Percentiles rank a stretch among this genome's conserved stretches.
Conservation (phyloP, 257 asterid species). For the Craterostigma plantagineum region DNA sequence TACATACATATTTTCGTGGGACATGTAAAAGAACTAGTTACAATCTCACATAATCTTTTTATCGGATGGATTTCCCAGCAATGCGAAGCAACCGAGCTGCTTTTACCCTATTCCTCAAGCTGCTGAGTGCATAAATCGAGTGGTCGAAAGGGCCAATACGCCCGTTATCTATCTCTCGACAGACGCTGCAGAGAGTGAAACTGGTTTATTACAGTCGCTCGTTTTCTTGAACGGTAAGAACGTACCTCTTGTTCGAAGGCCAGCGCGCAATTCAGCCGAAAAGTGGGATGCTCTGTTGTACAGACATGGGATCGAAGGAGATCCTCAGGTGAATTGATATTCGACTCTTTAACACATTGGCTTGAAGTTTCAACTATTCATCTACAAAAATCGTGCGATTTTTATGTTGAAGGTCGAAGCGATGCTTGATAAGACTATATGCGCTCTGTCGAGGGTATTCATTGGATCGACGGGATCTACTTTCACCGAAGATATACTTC, state of each 20-base stretch:
- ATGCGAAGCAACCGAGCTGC: conserved; percentile 75
- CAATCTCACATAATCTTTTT: background rate
- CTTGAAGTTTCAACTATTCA: too few species aligned
- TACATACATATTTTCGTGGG: too few species aligned
- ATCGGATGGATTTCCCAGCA: conserved; percentile 27
- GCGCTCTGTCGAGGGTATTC: conserved; percentile 77
- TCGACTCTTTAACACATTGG: conserved; percentile 4
- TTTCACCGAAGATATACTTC: conserved; percentile 80
- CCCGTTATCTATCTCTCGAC: conserved; percentile 91
- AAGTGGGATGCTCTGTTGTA: conserved; percentile 96
- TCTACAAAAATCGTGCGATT: background rate
- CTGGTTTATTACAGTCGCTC: conserved; percentile 75
- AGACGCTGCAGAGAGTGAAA: conserved; percentile 94
- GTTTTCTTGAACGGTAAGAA: conserved; percentile 45
- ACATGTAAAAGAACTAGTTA: too few species aligned
- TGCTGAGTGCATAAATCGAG: conserved; percentile 78
- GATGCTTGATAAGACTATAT: conserved; percentile 90
- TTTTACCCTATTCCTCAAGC: conserved; percentile 95
- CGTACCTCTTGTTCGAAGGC: conserved; percentile 84
- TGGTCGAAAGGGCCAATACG: conserved; percentile 48
- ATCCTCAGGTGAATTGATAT: conserved; percentile 50
- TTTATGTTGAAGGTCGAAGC: conserved; percentile 63
- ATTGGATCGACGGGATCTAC: conserved; percentile 90
- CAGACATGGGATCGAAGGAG: conserved; percentile 71
- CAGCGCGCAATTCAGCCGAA: conserved; percentile 71